phyloP scores from a whole-genome alignment of 129 eudicot species.

The sunflower (Helianthus annuus) region DNA sequence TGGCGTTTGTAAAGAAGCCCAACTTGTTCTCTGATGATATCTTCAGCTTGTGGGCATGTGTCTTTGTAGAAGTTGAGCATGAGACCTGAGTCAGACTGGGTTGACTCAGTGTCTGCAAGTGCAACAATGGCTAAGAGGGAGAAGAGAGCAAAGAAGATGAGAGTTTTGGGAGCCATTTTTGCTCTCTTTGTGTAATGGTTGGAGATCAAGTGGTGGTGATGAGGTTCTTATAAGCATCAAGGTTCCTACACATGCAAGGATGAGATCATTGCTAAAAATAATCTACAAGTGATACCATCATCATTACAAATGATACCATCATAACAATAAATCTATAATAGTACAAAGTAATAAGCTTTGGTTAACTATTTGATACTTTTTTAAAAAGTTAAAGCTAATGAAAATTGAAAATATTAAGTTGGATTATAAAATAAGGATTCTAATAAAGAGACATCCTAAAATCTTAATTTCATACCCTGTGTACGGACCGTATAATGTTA shows the following conservation, averaged over 20 bases:
- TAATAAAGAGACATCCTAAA: too few species aligned
- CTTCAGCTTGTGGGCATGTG: constrained; percentile 97
- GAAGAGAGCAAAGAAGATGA: constrained; percentile 55
- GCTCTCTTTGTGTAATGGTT: constrained; percentile 20
- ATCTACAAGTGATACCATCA: neutral
- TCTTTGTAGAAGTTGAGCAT: constrained; percentile 83
- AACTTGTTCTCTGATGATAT: constrained; percentile 90
- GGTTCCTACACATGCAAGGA: constrained; percentile 1
- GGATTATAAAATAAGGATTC: too few species aligned
- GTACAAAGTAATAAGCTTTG: too few species aligned
- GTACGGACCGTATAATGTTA: too few species aligned
- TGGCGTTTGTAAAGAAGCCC: constrained; percentile 98
- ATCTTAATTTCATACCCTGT: too few species aligned
- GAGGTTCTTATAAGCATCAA: constrained; percentile 37
- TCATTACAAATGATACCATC: neutral
- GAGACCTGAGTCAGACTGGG: constrained; percentile 52
- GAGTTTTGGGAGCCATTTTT: constrained; percentile 54
- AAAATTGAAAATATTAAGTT: too few species aligned
- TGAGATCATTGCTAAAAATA: constrained; percentile 18
- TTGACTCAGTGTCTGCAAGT: constrained; percentile 49
- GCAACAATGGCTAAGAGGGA: constrained; percentile 41
- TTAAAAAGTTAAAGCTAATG: too few species aligned
- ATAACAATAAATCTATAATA: neutral
- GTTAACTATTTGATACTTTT: too few species aligned
- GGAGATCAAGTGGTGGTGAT: constrained; percentile 16